Conservation (phyloP, 2,329 filamentous ascomycete species). For the Fusarium domesticum region DNA sequence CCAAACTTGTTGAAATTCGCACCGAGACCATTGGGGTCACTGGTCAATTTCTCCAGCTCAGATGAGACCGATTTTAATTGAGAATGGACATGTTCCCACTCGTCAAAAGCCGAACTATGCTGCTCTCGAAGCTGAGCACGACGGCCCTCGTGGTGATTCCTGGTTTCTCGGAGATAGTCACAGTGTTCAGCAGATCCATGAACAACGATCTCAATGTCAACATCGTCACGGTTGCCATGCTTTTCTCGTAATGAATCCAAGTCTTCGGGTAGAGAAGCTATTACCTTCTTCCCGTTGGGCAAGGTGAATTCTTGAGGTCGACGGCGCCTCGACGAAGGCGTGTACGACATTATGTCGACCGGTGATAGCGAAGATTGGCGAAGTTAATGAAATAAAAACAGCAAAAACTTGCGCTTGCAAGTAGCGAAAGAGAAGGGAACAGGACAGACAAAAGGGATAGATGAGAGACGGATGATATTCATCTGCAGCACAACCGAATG, state of each 20-base stretch:
- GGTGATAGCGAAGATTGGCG: too few species aligned
- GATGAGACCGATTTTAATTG: constrained; percentile 51
- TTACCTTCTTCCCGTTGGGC: constrained; percentile 54
- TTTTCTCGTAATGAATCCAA: constrained; percentile 45
- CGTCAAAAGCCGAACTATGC: constrained; percentile 50
- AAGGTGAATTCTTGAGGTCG: constrained; percentile 52
- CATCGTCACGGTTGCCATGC: constrained; percentile 33
- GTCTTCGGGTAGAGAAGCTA: constrained; percentile 57
- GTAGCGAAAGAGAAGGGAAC: not conserved
- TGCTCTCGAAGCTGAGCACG: constrained; percentile 46
- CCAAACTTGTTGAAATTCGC: constrained; percentile 63
- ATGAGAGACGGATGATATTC: constrained; percentile 12
- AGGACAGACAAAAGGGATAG: not conserved
- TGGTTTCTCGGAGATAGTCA: constrained; percentile 47
- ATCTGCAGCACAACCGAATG: constrained; percentile 16
- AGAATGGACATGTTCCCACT: constrained; percentile 53
- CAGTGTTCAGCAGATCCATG: constrained; percentile 51
- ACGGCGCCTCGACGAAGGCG: constrained; percentile 27
- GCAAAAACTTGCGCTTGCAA: constrained; percentile 1
- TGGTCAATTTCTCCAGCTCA: constrained; percentile 53
- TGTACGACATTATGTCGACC: constrained; percentile 25
- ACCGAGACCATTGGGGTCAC: constrained; percentile 54
- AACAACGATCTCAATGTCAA: constrained; percentile 55
- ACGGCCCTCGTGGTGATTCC: constrained; percentile 50
- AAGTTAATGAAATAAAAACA: not conserved